Evolutionary conservation across 1,284 basidiomycete genomes (phyloP).

Genomic region (Tremellales sp.): DNA sequence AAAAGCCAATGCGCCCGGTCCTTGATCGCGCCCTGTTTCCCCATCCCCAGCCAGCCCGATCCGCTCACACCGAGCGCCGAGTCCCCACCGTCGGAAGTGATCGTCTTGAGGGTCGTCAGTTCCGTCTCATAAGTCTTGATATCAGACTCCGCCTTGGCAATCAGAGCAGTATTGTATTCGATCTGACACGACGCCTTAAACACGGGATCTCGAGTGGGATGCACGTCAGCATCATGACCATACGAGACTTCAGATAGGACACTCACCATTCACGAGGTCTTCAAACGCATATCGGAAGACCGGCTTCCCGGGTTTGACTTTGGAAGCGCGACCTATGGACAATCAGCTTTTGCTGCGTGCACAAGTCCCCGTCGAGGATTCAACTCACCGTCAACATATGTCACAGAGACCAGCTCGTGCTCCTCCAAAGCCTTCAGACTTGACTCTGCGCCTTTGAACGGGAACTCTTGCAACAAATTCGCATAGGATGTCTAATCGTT

Average conservation of each 20-base stretch:
- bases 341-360: conserved; percentile 2
- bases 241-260: conserved; percentile 2
- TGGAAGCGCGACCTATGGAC: conserved; percentile 68
- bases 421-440: conserved; percentile 82
- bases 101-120: conserved; percentile 62
- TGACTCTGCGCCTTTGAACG: conserved; percentile 86
- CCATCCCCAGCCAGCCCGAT: conserved; percentile 34
- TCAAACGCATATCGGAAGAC: conserved; percentile 83
- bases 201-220: conserved; percentile 57
- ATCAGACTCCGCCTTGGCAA: conserved; percentile 62
- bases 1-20: conserved; percentile 66
- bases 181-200: conserved; percentile 83
- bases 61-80: conserved; percentile 31
- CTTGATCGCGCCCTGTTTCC: conserved; percentile 56
- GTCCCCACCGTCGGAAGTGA: conserved; percentile 49
- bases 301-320: conserved; percentile 83
- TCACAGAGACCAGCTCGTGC: conserved; percentile 79
- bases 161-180: conserved; percentile 68
- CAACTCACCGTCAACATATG: conserved; percentile 63
- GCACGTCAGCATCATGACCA: background rate
- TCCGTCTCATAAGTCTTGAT: conserved; percentile 74
- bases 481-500: conserved; percentile 68
- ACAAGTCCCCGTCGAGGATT: background rate
- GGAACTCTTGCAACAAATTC: conserved; percentile 73
- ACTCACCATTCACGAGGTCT: conserved; percentile 67